Evolutionary conservation across 139 green algal species (phyloP), one percentile per base, ranked within the genome.

Genomic region (Microglena sp.): DNA sequence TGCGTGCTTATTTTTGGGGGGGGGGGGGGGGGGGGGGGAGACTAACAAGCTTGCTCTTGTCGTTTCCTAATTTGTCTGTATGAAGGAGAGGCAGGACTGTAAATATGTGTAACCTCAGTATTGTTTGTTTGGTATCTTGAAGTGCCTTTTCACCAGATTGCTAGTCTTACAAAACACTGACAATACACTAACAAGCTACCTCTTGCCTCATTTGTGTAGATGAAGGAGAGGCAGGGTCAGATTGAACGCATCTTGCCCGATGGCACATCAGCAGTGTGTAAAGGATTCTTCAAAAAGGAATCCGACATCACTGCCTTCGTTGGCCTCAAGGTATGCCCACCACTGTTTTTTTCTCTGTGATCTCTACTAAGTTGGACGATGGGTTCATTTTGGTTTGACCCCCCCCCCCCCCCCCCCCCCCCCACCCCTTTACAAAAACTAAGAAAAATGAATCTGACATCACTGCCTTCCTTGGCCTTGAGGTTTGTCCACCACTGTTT

Each of bases 261-360:
- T 43, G 79, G 80, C 21, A 54, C 53, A 28, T 89, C 76, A 5
- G 89, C 86, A 7, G 81, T 98, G 26, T 88, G 88, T 62, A 77
- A 77, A 28, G 79, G 83, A 5, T 81, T 98, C 67, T 96, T 98
- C 67, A 94, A 96, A 65, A 95, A 94, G 64, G 92, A 98, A 28
- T 95, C 86, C 5, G 89, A 97, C 66, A 70, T 96, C 24, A 63
- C 71, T 0, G 35, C 78, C 5, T 98, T 98, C 35, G 33, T 79
- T 40, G 83, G 83, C 34, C 82, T 90, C 60, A 74, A 79, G 64
- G 82, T 89, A 26, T 54, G 60, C 2, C 2, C 0, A 45, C 24
- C 24, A 44, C 24, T 24, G 53, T 60, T 24, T 53, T 53, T 53
- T 33, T 32, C n/a, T 66, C 22, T 3, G 24, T 67, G 18, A 5